Percentiles rank a stretch among this genome's conserved stretches.
Evolutionary conservation across 2,329 filamentous ascomycete genomes (phyloP).

Genomic region (Helotiales sp.): DNA sequence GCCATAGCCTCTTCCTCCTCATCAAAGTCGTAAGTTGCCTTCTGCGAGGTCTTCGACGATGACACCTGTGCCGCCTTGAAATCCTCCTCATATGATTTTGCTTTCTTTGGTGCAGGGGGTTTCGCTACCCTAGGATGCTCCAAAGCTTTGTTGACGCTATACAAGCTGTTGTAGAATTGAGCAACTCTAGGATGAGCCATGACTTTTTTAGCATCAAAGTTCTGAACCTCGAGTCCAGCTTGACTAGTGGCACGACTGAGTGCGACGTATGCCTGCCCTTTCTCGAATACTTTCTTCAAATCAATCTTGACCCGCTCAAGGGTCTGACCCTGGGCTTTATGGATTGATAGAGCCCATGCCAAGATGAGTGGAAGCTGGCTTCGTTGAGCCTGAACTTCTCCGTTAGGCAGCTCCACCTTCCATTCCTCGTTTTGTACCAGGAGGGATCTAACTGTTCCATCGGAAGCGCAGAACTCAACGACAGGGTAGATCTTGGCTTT

Average conservation of each 20-base stretch:
- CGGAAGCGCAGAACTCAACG: slow-evolving; percentile 78
- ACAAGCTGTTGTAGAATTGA: slow-evolving; percentile 81
- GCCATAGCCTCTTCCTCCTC: slow-evolving; percentile 51
- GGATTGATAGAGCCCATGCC: slow-evolving; percentile 95
- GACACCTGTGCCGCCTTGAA: slow-evolving; percentile 19
- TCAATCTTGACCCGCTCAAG: slow-evolving; percentile 89
- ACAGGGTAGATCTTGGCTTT: slow-evolving; percentile 69
- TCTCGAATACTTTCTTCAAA: slow-evolving; percentile 89
- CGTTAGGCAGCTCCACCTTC: slow-evolving; percentile 96
- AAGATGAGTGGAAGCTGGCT: slow-evolving; percentile 84
- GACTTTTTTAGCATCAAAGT: slow-evolving; percentile 88
- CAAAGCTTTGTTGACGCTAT: slow-evolving; percentile 62
- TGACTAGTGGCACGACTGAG: slow-evolving; percentile 90
- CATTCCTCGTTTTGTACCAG: slow-evolving; percentile 86
- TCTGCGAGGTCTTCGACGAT: too few species aligned
- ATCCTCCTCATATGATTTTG: slow-evolving; percentile 21
- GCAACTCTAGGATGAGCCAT: slow-evolving; percentile 90
- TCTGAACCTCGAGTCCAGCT: slow-evolving; percentile 80
- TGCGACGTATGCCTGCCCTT: slow-evolving; percentile 96
- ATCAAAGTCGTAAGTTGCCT: slow-evolving; percentile 34
- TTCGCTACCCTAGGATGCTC: slow-evolving; percentile 32
- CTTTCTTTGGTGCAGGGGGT: slow-evolving; percentile 14
- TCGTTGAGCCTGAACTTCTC: slow-evolving; percentile 87
- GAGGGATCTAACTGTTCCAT: slow-evolving; percentile 74
- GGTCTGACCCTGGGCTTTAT: slow-evolving; percentile 97